Conservation (phyloP, 805 yeast genomes). For the Ogataea ganodermae region DNA sequence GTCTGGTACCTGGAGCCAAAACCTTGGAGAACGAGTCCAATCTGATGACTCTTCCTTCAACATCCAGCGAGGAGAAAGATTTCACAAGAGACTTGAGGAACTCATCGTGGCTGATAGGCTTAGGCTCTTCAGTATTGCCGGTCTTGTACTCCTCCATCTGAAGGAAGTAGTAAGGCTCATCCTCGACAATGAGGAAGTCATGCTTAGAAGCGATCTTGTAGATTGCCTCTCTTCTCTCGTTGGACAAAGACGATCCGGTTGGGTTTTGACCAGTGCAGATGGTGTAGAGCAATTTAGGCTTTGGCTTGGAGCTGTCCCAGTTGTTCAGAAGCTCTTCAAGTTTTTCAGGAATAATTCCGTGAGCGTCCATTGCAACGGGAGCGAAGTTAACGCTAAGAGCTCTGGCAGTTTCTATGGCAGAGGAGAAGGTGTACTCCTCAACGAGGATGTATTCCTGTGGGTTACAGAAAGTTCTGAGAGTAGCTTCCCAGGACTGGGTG, state of each 20-base stretch:
- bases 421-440: conserved; percentile 75
- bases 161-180: conserved; percentile 95
- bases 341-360: conserved; percentile 61
- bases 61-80: conserved; percentile 73
- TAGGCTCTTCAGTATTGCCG: conserved; percentile 34
- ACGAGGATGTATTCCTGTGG: conserved; percentile 69
- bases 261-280: conserved; percentile 98
- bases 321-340: conserved; percentile 54
- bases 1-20: conserved; percentile 85
- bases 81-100: conserved; percentile 69
- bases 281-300: conserved; percentile 86
- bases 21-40: conserved; percentile 91
- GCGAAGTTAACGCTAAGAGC: conserved; percentile 61
- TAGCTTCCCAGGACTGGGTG: conserved; percentile 91
- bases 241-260: conserved; percentile 82
- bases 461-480: conserved; percentile 58
- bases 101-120: conserved; percentile 53
- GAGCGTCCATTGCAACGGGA: conserved; percentile 68
- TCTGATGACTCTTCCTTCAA: conserved; percentile 87
- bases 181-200: conserved; percentile 87
- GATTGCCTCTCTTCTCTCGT: conserved; percentile 74
- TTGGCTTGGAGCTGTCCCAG: conserved; percentile 58
- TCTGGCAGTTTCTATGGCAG: conserved; percentile 69
- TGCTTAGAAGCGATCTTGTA: conserved; percentile 81
- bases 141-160: conserved; percentile 81